phyloP scores from a whole-genome alignment of 2,329 filamentous ascomycete genomes.

The Lizonia empirigonia region DNA sequence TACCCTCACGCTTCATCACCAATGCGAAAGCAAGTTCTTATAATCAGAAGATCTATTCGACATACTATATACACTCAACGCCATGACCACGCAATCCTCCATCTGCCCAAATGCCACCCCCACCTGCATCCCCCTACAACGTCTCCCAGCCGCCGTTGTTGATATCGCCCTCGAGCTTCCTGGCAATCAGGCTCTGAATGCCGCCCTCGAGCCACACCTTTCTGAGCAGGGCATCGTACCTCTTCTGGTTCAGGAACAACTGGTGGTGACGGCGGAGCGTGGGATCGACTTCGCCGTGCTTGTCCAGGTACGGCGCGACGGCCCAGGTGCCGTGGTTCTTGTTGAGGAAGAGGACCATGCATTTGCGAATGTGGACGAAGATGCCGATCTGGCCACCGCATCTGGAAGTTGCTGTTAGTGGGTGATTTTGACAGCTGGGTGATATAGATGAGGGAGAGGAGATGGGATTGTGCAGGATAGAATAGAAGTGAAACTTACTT shows the following conservation, averaged over 20 bases:
- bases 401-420: constrained; percentile 53
- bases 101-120: background rate
- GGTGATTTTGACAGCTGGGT: background rate
- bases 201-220: constrained; percentile 86
- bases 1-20: too few relatives aligned
- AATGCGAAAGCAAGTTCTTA: too few relatives aligned
- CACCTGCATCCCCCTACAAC: constrained; percentile 37
- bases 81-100: background rate
- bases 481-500: constrained; percentile 64
- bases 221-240: constrained; percentile 87
- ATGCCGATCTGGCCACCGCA: constrained; percentile 90
- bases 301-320: constrained; percentile 90
- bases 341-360: constrained; percentile 87
- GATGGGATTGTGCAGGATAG: background rate
- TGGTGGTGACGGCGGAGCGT: constrained; percentile 84
- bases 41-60: background rate
- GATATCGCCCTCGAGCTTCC: constrained; percentile 91
- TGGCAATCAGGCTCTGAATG: constrained; percentile 84
- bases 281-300: constrained; percentile 94
- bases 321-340: constrained; percentile 81
- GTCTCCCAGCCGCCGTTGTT: constrained; percentile 98
- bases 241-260: constrained; percentile 88
- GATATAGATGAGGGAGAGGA: background rate
- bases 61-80: background rate
- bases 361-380: constrained; percentile 97